Conservation (phyloP, 176 grass and related monocot genomes). For the Oryza coarctata region DNA sequence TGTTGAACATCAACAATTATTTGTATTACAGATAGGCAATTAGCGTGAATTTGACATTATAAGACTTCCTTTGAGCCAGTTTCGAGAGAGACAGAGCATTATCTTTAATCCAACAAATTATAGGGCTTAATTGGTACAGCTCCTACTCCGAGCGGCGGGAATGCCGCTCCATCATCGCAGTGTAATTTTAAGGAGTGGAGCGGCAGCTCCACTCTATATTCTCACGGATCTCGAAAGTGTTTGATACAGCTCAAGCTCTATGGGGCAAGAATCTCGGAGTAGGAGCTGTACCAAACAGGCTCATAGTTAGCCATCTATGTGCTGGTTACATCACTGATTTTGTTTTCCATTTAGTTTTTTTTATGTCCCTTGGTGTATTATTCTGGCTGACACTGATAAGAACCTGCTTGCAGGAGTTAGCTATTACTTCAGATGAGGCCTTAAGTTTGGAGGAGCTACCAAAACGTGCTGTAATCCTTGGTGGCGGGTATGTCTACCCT, state of each 20-base stretch:
- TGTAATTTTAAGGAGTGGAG: too few species aligned
- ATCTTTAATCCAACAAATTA: background rate
- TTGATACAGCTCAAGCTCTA: too few species aligned
- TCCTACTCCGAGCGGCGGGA: too few species aligned
- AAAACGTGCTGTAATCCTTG: slow-evolving; percentile 82
- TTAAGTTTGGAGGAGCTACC: slow-evolving; percentile 94
- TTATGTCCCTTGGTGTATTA: background rate
- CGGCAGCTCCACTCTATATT: too few species aligned
- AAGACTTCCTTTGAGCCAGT: background rate
- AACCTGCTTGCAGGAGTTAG: slow-evolving; percentile 67
- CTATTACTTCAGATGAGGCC: slow-evolving; percentile 96
- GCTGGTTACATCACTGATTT: background rate
- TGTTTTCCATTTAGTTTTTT: background rate
- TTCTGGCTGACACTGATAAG: background rate
- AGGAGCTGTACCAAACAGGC: too few species aligned
- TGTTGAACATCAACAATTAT: background rate
- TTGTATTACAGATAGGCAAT: background rate
- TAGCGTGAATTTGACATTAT: background rate
- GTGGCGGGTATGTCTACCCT: slow-evolving; percentile 63
- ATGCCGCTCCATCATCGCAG: too few species aligned
- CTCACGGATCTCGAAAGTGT: too few species aligned
- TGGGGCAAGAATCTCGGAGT: too few species aligned
- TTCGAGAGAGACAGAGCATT: background rate
- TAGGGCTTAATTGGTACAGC: too few species aligned
- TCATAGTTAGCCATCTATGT: background rate